Evolutionary conservation across 192 early-diverging fungal genomes (phyloP), one percentile per base, ranked within the genome.

Genomic region (Backusella tarrabulga): DNA sequence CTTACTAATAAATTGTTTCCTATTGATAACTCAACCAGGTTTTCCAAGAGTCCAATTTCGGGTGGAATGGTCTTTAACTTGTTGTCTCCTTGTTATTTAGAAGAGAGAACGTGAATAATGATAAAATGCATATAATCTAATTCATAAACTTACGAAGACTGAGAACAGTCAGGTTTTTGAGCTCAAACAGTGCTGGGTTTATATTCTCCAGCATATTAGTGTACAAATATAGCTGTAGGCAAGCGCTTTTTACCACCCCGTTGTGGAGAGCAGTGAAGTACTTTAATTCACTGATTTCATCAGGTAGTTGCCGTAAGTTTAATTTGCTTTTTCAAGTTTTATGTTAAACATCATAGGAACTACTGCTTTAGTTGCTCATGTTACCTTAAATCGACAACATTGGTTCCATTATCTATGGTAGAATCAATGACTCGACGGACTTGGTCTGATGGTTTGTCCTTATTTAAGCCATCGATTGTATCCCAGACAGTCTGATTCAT

Each of bases 1-100:
- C 29, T 72, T 79, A 87, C 85, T 72, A 87, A 44, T 9, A 73
- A 26, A 38, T 87, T 87, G 50, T 85, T 85, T 8, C 86, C 86
- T 19, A 87, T 15, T 0, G 86, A 87, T 1, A 87, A 77, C 21
- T 87, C 86, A 5, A 84, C 79, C 15, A 87, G 60, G 36, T 87
- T 84, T n/a, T 77, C 81, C 6, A 87, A 74, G 3, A 81, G 66
- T 8, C 78, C 81, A 46, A 87, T 87, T 46, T 85, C 84, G 1
- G 84, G 81, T 0, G 86, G 84, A 21, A 87, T 81, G 4, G 29
- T 15, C 23, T 77, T 79, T 36, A 87, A 77, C 11, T 72, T 71
- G 68, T 87, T 84, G 36, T 87, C 85, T 56, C 84, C 82, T 84
- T 15, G 23, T 15, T 38, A 29, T 40, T 14, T 52, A 69, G 35